Conservation (phyloP, 345 rosid genomes). For the Hirschfeldia incana region DNA sequence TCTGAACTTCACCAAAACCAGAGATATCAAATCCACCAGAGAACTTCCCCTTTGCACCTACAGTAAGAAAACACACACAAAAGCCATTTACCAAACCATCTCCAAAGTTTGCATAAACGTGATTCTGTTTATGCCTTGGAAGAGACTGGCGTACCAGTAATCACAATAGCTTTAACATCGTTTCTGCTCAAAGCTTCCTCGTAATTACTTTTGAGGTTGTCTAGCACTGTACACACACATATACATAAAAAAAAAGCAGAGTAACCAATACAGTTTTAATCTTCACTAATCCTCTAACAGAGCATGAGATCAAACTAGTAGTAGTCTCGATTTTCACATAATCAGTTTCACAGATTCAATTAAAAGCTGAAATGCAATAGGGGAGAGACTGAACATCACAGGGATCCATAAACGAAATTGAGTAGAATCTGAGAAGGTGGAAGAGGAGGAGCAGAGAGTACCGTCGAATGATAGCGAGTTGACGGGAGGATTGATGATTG, state of each 20-base stretch:
- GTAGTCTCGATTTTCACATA: slow-evolving; percentile 1
- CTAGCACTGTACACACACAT: slow-evolving; percentile 50
- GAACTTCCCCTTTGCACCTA: slow-evolving; percentile 90
- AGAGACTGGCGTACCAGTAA: slow-evolving; percentile 58
- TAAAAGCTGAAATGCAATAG: not conserved
- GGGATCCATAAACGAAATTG: not conserved
- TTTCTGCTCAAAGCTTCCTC: slow-evolving; percentile 73
- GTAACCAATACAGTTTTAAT: no score
- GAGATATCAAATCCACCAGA: slow-evolving; percentile 96
- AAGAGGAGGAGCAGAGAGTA: slow-evolving; percentile 27
- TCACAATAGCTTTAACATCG: slow-evolving; percentile 94
- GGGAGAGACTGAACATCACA: no score
- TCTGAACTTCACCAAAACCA: slow-evolving; percentile 62
- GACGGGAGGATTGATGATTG: slow-evolving; percentile 86
- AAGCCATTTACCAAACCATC: not conserved
- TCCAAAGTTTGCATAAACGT: not conserved
- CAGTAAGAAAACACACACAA: not conserved
- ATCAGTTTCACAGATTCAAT: slow-evolving; percentile 21
- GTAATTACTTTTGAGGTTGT: slow-evolving; percentile 69
- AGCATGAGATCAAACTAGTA: not conserved
- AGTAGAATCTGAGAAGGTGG: not conserved
- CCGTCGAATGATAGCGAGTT: slow-evolving; percentile 87
- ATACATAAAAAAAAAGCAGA: not conserved
- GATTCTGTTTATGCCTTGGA: not conserved
- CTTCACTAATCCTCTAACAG: not conserved